Evolutionary conservation across 164 flowering plant genomes (phyloP).

Genomic region (Protea cynaroides): DNA sequence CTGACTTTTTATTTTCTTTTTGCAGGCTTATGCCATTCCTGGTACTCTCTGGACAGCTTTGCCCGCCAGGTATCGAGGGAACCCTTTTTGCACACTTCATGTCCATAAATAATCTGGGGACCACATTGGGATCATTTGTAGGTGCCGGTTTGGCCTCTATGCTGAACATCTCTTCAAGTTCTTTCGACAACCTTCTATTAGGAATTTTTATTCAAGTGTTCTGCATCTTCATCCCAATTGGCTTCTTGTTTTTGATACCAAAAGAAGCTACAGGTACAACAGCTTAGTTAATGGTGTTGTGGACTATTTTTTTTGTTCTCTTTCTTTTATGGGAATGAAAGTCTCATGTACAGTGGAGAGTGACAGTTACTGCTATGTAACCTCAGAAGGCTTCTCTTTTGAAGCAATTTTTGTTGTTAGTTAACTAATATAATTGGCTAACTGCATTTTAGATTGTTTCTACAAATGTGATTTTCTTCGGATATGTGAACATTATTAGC

Average conservation of each 20-base stretch:
- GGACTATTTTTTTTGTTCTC: not conserved
- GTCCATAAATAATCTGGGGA: slow-evolving; percentile 85
- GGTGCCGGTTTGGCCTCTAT: slow-evolving; percentile 83
- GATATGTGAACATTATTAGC: too few species aligned
- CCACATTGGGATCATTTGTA: slow-evolving; percentile 68
- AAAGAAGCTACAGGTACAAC: slow-evolving; percentile 80
- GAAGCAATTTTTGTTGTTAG: too few species aligned
- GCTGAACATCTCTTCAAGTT: slow-evolving; percentile 67
- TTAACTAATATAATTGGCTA: too few species aligned
- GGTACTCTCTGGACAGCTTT: slow-evolving; percentile 83
- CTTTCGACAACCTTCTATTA: slow-evolving; percentile 52
- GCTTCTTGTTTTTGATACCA: slow-evolving; percentile 75
- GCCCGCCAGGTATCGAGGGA: slow-evolving; percentile 97
- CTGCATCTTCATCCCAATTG: slow-evolving; percentile 60
- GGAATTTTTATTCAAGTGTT: slow-evolving; percentile 49
- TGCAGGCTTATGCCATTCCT: slow-evolving; percentile 94
- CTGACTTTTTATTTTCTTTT: not conserved
- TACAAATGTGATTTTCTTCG: too few species aligned
- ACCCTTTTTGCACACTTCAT: slow-evolving; percentile 91
- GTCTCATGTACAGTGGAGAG: too few species aligned
- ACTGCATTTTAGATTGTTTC: too few species aligned
- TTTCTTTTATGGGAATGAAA: not conserved
- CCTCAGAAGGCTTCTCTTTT: too few species aligned
- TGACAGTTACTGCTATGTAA: too few species aligned
- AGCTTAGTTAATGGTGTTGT: slow-evolving; percentile 24